Percentiles rank a stretch among this genome's conserved stretches.
Evolutionary conservation across 2,329 filamentous ascomycete species (phyloP).

Genomic region (Cryphonectria radicalis): DNA sequence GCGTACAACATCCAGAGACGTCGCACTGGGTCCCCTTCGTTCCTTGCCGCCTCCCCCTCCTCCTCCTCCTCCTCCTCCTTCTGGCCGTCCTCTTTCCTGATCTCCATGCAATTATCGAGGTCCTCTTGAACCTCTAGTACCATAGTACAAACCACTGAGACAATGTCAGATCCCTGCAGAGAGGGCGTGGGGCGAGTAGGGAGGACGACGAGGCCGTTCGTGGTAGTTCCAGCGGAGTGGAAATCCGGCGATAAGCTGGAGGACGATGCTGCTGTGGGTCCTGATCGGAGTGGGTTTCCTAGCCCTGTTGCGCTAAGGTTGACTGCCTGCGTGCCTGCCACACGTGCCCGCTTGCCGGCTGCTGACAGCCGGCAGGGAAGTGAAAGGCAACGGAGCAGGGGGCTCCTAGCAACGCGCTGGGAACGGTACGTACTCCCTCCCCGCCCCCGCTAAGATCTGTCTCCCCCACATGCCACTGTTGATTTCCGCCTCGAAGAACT

Average conservation of each 20-base stretch:
- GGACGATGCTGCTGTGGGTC: neutral
- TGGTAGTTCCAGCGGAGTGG: slow-evolving; percentile 10
- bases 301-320: neutral
- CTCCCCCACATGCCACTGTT: neutral
- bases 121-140: no score
- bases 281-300: slow-evolving; percentile 17
- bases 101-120: slow-evolving; percentile 5
- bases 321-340: neutral
- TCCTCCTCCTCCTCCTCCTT: neutral
- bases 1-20: neutral
- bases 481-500: neutral
- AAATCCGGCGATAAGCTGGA: slow-evolving; percentile 9
- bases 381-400: neutral
- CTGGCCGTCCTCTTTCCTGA: neutral
- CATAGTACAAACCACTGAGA: neutral
- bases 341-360: neutral
- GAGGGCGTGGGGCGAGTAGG: no score
- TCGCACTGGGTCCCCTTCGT: neutral
- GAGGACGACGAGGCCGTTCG: neutral
- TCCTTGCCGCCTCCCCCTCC: no score
- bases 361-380: neutral
- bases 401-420: neutral
- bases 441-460: neutral
- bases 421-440: neutral
- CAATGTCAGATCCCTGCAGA: neutral